Evolutionary conservation across 495 filamentous ascomycete species (phyloP).

Genomic region (Symbiotaphrina buchneri): DNA sequence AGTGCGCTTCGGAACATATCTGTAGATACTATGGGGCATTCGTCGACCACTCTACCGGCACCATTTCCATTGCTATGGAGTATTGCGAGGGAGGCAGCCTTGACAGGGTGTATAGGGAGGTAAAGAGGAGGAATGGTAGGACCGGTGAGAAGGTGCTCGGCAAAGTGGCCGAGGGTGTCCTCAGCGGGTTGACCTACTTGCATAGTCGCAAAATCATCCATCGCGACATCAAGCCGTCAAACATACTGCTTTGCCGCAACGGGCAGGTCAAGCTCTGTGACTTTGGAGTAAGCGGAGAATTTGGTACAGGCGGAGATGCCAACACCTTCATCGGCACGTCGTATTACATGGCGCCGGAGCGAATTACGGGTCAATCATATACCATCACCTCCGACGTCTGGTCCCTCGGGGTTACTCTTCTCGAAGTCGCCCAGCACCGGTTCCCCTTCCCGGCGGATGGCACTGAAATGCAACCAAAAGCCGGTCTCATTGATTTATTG

Average conservation of each 20-base stretch:
- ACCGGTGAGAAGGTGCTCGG: conserved; percentile 97
- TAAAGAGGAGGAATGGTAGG: conserved; percentile 80
- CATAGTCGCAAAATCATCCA: conserved; percentile 94
- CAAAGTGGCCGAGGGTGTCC: conserved; percentile 87
- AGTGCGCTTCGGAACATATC: conserved; percentile 82
- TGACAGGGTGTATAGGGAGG: conserved; percentile 89
- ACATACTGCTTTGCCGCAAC: conserved; percentile 80
- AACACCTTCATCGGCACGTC: conserved; percentile 98
- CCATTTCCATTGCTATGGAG: conserved; percentile 97
- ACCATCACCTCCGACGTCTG: conserved; percentile 98
- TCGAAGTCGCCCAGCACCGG: conserved; percentile 92
- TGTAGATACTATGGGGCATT: conserved; percentile 96
- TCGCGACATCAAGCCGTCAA: conserved; percentile 95
- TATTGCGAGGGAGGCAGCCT: conserved; percentile 94
- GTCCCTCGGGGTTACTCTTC: conserved; percentile 84
- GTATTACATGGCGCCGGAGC: conserved; percentile 98
- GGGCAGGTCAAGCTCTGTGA: conserved; percentile 96
- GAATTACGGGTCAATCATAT: conserved; percentile 91
- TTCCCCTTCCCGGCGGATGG: conserved; percentile 97
- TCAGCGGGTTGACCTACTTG: conserved; percentile 90
- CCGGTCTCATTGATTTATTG: conserved; percentile 79
- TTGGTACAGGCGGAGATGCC: conserved; percentile 93
- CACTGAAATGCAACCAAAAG: conserved; percentile 71
- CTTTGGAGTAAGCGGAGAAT: conserved; percentile 93
- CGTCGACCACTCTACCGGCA: conserved; percentile 75